Evolutionary conservation across 148 eudicot species (phyloP).

Genomic region (Nepenthes gracilis): DNA sequence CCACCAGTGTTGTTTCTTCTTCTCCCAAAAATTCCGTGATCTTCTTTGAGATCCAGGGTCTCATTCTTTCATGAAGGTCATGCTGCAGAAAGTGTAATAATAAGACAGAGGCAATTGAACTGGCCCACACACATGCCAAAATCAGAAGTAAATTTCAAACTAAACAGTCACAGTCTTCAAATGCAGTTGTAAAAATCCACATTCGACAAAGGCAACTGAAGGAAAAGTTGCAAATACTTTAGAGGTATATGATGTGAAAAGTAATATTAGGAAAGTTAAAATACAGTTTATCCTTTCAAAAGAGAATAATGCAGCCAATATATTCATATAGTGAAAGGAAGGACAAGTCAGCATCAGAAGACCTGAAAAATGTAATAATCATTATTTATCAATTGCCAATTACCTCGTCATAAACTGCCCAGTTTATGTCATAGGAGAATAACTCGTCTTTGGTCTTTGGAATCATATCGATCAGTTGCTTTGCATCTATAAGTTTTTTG

Average conservation of each 20-base stretch:
- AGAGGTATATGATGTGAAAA: too few relatives aligned
- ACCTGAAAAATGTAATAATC: background rate
- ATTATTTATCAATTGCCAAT: constrained; percentile 4
- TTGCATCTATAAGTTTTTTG: constrained; percentile 77
- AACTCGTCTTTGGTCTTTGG: constrained; percentile 97
- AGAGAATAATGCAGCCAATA: too few relatives aligned
- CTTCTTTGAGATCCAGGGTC: constrained; percentile 96
- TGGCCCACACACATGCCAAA: background rate
- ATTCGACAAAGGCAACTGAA: too few relatives aligned
- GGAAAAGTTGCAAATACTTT: too few relatives aligned
- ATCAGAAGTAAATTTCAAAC: background rate
- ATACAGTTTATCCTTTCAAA: too few relatives aligned
- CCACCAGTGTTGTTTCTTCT: constrained; percentile 79
- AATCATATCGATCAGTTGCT: constrained; percentile 87
- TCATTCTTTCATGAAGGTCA: constrained; percentile 72
- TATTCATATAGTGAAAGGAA: too few relatives aligned
- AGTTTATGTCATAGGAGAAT: constrained; percentile 76
- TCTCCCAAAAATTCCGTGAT: constrained; percentile 86
- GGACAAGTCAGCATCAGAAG: background rate
- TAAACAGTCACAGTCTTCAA: background rate
- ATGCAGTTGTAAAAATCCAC: too few relatives aligned
- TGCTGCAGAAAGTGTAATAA: constrained; percentile 36
- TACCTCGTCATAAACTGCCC: constrained; percentile 86
- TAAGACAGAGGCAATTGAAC: background rate
- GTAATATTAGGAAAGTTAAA: too few relatives aligned